Evolutionary conservation across 805 yeast species (phyloP).

Genomic region (Candida bentonensis): DNA sequence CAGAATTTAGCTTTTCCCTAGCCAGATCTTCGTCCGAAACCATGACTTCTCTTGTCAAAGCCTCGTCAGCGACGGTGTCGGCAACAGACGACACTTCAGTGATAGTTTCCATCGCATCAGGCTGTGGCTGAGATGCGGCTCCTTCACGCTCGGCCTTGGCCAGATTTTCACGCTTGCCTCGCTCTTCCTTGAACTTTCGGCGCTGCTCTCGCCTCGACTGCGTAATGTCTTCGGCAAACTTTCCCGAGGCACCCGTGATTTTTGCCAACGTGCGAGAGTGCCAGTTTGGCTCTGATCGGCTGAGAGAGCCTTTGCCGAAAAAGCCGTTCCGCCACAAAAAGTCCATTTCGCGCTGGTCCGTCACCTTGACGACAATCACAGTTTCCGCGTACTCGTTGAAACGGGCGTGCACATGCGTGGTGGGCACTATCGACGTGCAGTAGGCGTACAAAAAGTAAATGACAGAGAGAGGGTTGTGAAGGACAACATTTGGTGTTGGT

Average conservation of each 20-base stretch:
- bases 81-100: conserved; percentile 15
- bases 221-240: conserved; percentile 62
- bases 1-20: neutral
- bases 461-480: conserved; percentile 62
- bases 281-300: conserved; percentile 94
- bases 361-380: conserved; percentile 22
- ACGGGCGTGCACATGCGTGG: conserved; percentile 10
- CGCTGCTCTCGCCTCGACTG: conserved; percentile 58
- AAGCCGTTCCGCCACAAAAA: conserved; percentile 74
- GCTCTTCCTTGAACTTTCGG: conserved; percentile 50
- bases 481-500: conserved; percentile 37
- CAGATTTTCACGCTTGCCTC: conserved; percentile 23
- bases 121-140: conserved; percentile 28
- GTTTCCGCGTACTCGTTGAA: conserved; percentile 6
- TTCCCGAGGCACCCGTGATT: conserved; percentile 26
- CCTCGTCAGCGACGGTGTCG: conserved; percentile 9
- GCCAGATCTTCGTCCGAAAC: neutral
- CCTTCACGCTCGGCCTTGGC: conserved; percentile 38
- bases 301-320: conserved; percentile 82
- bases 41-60: neutral
- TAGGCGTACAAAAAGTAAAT: conserved; percentile 26
- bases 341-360: conserved; percentile 30
- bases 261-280: conserved; percentile 44
- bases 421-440: conserved; percentile 6
- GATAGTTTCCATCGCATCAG: conserved; percentile 24